phyloP scores from a whole-genome alignment of 208 protist species.

The Crithidia bombi region DNA sequence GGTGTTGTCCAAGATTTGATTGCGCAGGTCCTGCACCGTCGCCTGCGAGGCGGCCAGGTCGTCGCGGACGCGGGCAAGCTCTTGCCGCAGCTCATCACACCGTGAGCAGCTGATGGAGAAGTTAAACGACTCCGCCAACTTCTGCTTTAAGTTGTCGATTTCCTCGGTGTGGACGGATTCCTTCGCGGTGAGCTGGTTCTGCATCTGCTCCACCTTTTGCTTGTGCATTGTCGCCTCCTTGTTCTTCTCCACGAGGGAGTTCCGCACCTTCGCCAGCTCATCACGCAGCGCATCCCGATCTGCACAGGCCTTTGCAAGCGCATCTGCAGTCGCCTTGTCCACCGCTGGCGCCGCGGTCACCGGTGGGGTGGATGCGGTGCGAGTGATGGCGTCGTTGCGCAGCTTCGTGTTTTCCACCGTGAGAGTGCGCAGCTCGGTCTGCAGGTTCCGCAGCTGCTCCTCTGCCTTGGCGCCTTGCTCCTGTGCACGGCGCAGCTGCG shows the following conservation, averaged over 20 bases:
- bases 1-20: slow-evolving; percentile 33
- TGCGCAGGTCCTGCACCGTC: slow-evolving; percentile 33
- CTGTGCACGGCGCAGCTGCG: slow-evolving; percentile 44
- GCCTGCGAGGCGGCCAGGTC: slow-evolving; percentile 26
- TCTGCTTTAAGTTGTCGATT: slow-evolving; percentile 21
- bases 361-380: not conserved
- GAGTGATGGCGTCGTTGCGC: slow-evolving; percentile 16
- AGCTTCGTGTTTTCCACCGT: slow-evolving; percentile 32
- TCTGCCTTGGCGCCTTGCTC: slow-evolving; percentile 20
- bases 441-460: slow-evolving; percentile 24
- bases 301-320: slow-evolving; percentile 26
- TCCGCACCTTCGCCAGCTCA: slow-evolving; percentile 43
- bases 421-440: slow-evolving; percentile 21
- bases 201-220: slow-evolving; percentile 30
- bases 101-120: slow-evolving; percentile 18
- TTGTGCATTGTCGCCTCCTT: slow-evolving; percentile 54
- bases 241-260: slow-evolving; percentile 54
- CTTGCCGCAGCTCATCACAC: slow-evolving; percentile 30
- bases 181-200: slow-evolving; percentile 26
- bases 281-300: slow-evolving; percentile 46
- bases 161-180: slow-evolving; percentile 27
- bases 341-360: not conserved
- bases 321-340: slow-evolving; percentile 16
- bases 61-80: slow-evolving; percentile 29
- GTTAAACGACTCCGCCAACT: slow-evolving; percentile 32